Evolutionary conservation across 164 flowering plant species (phyloP).

Genomic region (Akebia trifoliata): DNA sequence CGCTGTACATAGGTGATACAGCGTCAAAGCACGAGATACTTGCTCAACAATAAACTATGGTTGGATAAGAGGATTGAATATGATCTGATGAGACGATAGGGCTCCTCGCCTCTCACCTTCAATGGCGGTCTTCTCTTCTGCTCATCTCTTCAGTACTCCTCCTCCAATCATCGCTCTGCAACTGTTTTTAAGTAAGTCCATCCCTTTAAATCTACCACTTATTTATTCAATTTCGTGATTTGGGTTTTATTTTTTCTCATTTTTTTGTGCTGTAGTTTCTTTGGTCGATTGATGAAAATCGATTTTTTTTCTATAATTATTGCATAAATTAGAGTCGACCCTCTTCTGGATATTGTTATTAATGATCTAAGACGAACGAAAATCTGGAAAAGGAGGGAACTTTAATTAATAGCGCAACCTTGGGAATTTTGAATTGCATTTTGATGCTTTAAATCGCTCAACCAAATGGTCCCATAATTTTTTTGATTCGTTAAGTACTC

Average conservation of each 20-base stretch:
- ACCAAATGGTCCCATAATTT: too few species aligned
- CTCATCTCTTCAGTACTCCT: neutral
- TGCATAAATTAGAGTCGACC: neutral
- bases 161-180: conserved; percentile 1
- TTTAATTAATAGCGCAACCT: neutral
- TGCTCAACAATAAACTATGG: too few species aligned
- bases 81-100: neutral
- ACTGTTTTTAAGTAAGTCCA: conserved; percentile 4
- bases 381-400: neutral
- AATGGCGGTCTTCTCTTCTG: neutral
- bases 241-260: neutral
- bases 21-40: too few species aligned
- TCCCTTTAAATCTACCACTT: neutral
- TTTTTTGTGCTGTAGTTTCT: neutral
- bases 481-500: too few species aligned
- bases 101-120: neutral
- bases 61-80: too few species aligned
- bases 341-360: conserved; percentile 2
- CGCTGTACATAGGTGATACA: too few species aligned
- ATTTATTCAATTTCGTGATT: too few species aligned
- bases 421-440: neutral
- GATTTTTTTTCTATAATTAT: neutral
- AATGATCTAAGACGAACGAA: neutral
- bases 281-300: neutral
- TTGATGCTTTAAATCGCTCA: too few species aligned